Evolutionary conservation across 805 yeast genomes (phyloP), one percentile per base, ranked within the genome.

Genomic region (Starmerella davenportii): DNA sequence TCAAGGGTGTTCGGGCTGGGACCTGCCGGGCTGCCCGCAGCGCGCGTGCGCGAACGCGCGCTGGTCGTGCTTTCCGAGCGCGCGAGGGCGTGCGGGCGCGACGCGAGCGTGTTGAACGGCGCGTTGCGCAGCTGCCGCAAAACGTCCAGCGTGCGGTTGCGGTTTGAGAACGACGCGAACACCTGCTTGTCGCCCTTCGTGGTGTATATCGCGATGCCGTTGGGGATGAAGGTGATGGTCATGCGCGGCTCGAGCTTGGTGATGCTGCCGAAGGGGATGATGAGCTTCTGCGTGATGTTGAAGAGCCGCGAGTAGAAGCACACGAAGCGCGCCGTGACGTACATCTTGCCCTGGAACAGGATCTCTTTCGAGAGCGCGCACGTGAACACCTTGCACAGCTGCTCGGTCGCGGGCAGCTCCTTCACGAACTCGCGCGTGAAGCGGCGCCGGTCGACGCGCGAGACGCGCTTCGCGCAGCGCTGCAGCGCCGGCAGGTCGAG

Each of bases 281-380:
- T 69, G 29, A 85, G 60, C 45, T 71, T 79, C 8, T 95, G 81
- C 9, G 82, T 79, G 93, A 95, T 85, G 1, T 94, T 95, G 34
- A 87, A 60, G 30, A 90, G 63, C 48, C 77, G 78, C 5, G 95
- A 78, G 53, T 82, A 76, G 65, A 90, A 90, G 53, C 95, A 81
- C 3, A 87, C 53, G 51, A 76, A 72, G 38, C 69, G 68, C 46
- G 80, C 85, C 16, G 93, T 71, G 7, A 90, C 66, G 53, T 80
- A 90, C 21, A 90, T 50, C 37, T 93, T 64, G 3, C 98, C 98
- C 52, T 90, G 95, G 8, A 82, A 60, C 24, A 87, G 62, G 36
- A 84, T 80, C 46, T 87, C 96, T 43, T 82, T 65, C 46, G 85
- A 77, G 39, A 87, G 60, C 0, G 95, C 95, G 63, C 96, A 90